Conservation (phyloP, 176 grass and related monocot genomes). For the Phoenix roebelenii region DNA sequence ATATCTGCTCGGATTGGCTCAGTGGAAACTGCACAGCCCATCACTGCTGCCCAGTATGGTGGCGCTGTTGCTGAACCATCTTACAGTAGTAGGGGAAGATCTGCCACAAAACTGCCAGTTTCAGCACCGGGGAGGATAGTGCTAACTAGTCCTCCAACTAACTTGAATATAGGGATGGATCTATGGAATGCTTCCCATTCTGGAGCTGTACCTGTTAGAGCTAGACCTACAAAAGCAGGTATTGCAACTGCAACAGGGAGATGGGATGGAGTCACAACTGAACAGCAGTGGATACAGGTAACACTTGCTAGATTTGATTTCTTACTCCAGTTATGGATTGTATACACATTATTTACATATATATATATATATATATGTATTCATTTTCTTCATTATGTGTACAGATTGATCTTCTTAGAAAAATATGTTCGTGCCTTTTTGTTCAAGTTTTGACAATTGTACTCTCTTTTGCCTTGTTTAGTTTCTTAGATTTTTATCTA, state of each 20-base stretch:
- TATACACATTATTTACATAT: not conserved
- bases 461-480: no score
- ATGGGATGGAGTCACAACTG: constrained; percentile 14
- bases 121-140: constrained; percentile 74
- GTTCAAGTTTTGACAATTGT: no score
- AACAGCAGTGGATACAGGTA: not conserved
- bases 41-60: constrained; percentile 20
- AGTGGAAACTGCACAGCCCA: constrained; percentile 46
- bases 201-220: constrained; percentile 31
- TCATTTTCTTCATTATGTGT: not conserved
- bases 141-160: constrained; percentile 49
- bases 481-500: no score
- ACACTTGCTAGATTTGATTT: not conserved
- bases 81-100: constrained; percentile 39
- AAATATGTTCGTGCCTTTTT: no score
- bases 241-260: constrained; percentile 28
- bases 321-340: not conserved
- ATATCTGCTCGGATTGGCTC: constrained; percentile 15
- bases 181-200: constrained; percentile 60
- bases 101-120: constrained; percentile 85
- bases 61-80: constrained; percentile 32
- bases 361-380: not conserved
- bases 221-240: constrained; percentile 29
- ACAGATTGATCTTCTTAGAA: no score
- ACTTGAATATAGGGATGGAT: constrained; percentile 81